Evolutionary conservation across 2,329 filamentous ascomycete species (phyloP), one percentile per base, ranked within the genome.

Genomic region (Fusarium guadeloupense): DNA sequence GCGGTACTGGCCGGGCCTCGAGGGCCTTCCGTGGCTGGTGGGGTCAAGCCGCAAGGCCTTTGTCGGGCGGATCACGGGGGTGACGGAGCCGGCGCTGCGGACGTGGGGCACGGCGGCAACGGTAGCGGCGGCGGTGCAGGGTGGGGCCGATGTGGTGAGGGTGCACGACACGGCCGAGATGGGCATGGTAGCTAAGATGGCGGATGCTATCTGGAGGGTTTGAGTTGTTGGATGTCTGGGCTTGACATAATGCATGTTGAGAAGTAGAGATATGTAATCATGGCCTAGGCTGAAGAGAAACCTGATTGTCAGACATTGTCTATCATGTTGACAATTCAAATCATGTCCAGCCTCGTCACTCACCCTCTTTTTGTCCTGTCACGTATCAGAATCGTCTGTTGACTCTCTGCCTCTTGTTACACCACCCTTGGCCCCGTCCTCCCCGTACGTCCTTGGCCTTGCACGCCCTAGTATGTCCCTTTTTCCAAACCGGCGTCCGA

Each of bases 131-230:
- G 92, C 93, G 39, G 84, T 99, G 25, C 86, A 89, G 59, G 92
- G 92, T 7, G 95, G 95, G 4, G 93, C 93, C 20, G 93, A 98
- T 79, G 87, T 99, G 54, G 89, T 98, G 39, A 83, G 95, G 45
- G 93, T 99, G 35, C 95, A 99, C 77, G 94, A 98, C 78, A 90
- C 93, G 13, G 77, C 81, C 51, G 91, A 95, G 79, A 98, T 98
- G 94, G 81, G 78, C 34, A 84, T 92, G 76, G 93, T 97, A 26
- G 87, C 87, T 2, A 89, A 85, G 72, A 94, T 98, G 88, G 87
- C 92, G 9, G 94, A 98, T 83, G 93, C 93, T n/a, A 93, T 97
- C 49, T 96, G 91, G 85, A 83, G 91, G 67, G 78, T 79, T 34
- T n/a, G n/a, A 21, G n/a, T 42, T 28, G 12, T 17, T 26, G 13